Conservation (phyloP, 108 stramenopile genomes). For the Pseudonitzschia pungens region DNA sequence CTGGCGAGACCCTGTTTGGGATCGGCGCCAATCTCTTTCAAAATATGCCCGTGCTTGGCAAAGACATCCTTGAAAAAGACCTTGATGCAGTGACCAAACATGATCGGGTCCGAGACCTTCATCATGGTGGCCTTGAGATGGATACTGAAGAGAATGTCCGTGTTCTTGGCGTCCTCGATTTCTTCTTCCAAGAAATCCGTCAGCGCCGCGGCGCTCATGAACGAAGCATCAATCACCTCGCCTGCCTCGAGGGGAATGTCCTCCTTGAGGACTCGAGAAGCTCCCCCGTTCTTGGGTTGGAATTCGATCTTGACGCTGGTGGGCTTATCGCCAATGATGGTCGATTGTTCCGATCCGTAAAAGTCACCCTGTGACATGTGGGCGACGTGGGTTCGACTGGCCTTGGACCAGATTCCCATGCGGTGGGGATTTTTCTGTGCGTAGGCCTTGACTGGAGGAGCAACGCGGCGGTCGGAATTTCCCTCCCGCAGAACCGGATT, state of each 20-base stretch:
- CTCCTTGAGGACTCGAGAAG: slow-evolving; percentile 67
- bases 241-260: slow-evolving; percentile 59
- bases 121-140: slow-evolving; percentile 97
- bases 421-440: slow-evolving; percentile 95
- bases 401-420: slow-evolving; percentile 89
- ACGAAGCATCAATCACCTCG: slow-evolving; percentile 87
- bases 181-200: slow-evolving; percentile 73
- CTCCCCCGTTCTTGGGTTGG: slow-evolving; percentile 41
- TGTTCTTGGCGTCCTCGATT: slow-evolving; percentile 85
- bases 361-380: slow-evolving; percentile 92
- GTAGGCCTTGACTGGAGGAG: slow-evolving; percentile 90
- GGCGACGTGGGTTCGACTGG: slow-evolving; percentile 83
- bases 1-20: slow-evolving; percentile 86
- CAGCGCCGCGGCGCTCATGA: slow-evolving; percentile 66
- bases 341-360: slow-evolving; percentile 79
- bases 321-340: slow-evolving; percentile 55
- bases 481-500: slow-evolving; percentile 94
- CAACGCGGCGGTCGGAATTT: slow-evolving; percentile 91
- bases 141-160: slow-evolving; percentile 73
- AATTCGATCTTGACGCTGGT: slow-evolving; percentile 74
- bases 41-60: slow-evolving; percentile 77
- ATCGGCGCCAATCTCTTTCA: slow-evolving; percentile 86
- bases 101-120: slow-evolving; percentile 93
- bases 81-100: slow-evolving; percentile 90
- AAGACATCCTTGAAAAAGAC: slow-evolving; percentile 89